Conservation (phyloP, 805 yeast species). For the Wickerhamomyces bisporus region DNA sequence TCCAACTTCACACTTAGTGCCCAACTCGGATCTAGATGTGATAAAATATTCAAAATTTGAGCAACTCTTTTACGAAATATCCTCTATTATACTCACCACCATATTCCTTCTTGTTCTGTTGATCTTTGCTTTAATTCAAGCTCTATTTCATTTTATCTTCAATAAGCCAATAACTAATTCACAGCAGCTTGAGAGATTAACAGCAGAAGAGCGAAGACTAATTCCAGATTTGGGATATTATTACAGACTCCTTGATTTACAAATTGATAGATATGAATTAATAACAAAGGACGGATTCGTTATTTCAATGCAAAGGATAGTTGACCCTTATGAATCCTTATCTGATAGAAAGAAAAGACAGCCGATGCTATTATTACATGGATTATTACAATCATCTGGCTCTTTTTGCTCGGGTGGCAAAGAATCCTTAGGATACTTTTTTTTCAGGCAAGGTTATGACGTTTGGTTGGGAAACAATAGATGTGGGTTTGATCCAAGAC, state of each 20-base stretch:
- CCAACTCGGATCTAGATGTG: conserved; percentile 1
- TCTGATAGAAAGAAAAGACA: conserved; percentile 29
- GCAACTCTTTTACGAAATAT: conserved; percentile 5
- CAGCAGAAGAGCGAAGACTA: conserved; percentile 31
- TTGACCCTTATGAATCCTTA: conserved; percentile 36
- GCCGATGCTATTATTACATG: conserved; percentile 81
- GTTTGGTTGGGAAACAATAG: conserved; percentile 92
- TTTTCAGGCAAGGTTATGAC: conserved; percentile 57
- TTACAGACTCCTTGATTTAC: conserved; percentile 54
- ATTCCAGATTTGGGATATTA: conserved; percentile 63
- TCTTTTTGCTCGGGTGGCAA: conserved; percentile 81
- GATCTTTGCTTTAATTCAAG: conserved; percentile 10
- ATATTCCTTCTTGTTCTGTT: conserved; percentile 12
- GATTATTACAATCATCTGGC: conserved; percentile 81
- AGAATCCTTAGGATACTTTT: conserved; percentile 64
- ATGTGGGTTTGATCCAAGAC: conserved; percentile 76
- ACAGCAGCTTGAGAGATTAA: conserved; percentile 3
- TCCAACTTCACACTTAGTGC: conserved; percentile 8
- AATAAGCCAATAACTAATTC: conserved; percentile 10
- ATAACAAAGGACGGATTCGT: conserved; percentile 78
- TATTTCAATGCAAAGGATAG: conserved; percentile 58
- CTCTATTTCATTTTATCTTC: neutral
- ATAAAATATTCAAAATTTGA: neutral
- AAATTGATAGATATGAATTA: conserved; percentile 52
- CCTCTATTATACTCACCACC: conserved; percentile 12